Conservation (phyloP, 306 rosid genomes). For the Glycine soja region DNA sequence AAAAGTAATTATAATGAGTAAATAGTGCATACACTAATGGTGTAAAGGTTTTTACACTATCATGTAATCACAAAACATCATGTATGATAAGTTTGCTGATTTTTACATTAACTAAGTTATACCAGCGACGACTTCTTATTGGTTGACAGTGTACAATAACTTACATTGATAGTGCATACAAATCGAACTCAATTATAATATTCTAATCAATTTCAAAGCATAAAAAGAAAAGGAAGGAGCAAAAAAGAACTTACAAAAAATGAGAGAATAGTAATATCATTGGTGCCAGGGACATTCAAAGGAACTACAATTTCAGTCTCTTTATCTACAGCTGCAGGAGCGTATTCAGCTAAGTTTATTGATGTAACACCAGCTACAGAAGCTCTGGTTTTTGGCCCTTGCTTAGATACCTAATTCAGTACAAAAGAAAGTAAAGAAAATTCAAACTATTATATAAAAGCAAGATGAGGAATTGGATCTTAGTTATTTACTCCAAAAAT, state of each 20-base stretch:
- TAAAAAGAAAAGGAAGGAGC: background rate
- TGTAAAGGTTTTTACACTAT: no score
- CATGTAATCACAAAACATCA: no score
- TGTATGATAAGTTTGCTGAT: no score
- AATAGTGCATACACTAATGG: no score
- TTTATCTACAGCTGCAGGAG: slow-evolving; percentile 64
- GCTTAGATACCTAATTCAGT: slow-evolving; percentile 60
- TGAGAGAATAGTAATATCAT: slow-evolving; percentile 52
- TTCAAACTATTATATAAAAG: background rate
- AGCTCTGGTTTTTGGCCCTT: slow-evolving; percentile 63
- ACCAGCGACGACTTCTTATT: no score
- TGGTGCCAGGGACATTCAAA: slow-evolving; percentile 57
- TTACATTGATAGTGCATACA: background rate
- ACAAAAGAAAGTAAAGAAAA: background rate
- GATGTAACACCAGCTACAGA: slow-evolving; percentile 64
- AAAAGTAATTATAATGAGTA: no score
- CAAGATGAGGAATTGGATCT: slow-evolving; percentile 3
- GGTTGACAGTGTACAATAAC: no score
- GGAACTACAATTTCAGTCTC: slow-evolving; percentile 53
- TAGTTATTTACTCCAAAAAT: slow-evolving; percentile 4
- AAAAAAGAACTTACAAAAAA: slow-evolving; percentile 59
- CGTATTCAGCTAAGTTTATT: slow-evolving; percentile 66
- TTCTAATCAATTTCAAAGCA: background rate
- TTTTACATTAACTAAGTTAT: no score
- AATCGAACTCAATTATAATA: background rate